Conservation (phyloP, 2,329 filamentous ascomycete genomes). For the Dothidotthia symphoricarpi region DNA sequence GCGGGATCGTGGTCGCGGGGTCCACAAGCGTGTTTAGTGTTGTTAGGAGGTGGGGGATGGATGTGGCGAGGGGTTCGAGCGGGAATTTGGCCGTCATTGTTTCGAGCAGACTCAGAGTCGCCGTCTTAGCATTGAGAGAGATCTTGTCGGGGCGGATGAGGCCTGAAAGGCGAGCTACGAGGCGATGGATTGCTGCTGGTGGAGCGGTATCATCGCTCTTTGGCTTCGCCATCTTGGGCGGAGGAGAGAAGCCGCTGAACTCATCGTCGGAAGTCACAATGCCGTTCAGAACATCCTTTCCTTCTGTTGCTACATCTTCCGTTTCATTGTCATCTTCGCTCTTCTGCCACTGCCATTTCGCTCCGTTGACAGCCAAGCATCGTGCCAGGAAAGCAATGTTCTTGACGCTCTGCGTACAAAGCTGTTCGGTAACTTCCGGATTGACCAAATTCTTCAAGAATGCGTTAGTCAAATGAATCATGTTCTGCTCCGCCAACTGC, state of each 20-base stretch:
- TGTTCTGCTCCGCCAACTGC: conserved; percentile 61
- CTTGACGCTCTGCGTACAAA: conserved; percentile 76
- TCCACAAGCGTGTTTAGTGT: conserved; percentile 84
- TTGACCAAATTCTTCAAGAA: conserved; percentile 61
- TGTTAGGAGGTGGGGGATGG: conserved; percentile 63
- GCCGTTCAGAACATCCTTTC: conserved; percentile 38
- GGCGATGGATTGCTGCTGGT: conserved; percentile 64
- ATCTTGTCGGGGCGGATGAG: conserved; percentile 68
- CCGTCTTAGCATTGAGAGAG: conserved; percentile 70
- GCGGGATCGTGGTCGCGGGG: conserved; percentile 67
- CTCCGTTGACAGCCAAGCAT: conserved; percentile 59
- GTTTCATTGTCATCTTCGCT: conserved; percentile 44
- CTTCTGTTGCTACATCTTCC: conserved; percentile 49
- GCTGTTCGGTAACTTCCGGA: conserved; percentile 64
- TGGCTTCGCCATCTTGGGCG: conserved; percentile 10
- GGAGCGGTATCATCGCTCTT: conserved; percentile 21
- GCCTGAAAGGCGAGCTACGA: conserved; percentile 75
- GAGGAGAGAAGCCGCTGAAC: conserved; percentile 25
- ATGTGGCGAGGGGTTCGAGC: conserved; percentile 57
- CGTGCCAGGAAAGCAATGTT: conserved; percentile 80
- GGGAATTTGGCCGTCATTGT: conserved; percentile 65
- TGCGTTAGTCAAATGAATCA: conserved; percentile 59
- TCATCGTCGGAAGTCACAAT: conserved; percentile 37
- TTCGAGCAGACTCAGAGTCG: conserved; percentile 71
- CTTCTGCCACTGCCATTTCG: conserved; percentile 47